Percentiles rank a stretch among this genome's conserved stretches.
Conservation (phyloP, 2,329 filamentous ascomycete species). For the Hymenotorrendiella dingleyae region DNA sequence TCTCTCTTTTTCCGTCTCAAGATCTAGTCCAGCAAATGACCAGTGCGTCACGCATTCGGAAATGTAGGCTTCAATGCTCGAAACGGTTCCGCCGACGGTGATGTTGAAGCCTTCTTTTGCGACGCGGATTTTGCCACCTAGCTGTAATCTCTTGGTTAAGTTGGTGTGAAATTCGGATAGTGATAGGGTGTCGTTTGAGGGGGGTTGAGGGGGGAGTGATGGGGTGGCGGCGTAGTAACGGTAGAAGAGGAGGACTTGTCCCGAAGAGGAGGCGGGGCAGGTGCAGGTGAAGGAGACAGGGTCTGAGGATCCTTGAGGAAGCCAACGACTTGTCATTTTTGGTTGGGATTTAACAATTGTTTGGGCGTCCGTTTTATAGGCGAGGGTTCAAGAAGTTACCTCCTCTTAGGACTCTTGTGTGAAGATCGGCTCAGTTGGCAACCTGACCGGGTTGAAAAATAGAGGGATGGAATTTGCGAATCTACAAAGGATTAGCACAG, state of each 20-base stretch:
- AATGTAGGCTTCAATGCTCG: slow-evolving; percentile 23
- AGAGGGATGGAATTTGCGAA: not conserved
- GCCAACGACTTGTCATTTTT: too few species aligned
- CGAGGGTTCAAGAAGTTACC: too few species aligned
- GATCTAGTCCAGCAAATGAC: slow-evolving; percentile 24
- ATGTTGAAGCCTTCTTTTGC: slow-evolving; percentile 31
- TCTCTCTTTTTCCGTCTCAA: slow-evolving; percentile 13
- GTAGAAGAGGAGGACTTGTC: slow-evolving; percentile 30
- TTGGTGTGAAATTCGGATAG: slow-evolving; percentile 23
- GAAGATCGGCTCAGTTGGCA: too few species aligned
- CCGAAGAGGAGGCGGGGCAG: slow-evolving; percentile 20
- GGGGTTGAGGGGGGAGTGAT: slow-evolving; percentile 11
- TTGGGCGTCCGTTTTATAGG: too few species aligned
- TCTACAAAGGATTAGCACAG: not conserved
- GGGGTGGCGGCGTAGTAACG: slow-evolving; percentile 28
- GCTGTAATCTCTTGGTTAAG: slow-evolving; percentile 10
- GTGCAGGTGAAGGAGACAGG: slow-evolving; percentile 29
- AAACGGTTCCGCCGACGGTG: slow-evolving; percentile 26
- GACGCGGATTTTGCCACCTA: slow-evolving; percentile 29
- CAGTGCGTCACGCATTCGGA: slow-evolving; percentile 24
- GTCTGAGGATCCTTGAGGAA: slow-evolving; percentile 24
- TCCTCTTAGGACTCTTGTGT: too few species aligned
- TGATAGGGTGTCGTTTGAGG: slow-evolving; percentile 9
- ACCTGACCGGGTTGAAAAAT: too few species aligned
- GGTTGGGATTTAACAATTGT: too few species aligned